These are phyloP conservation scores for Abrus pulchellus DNA, from an alignment of 306 rosid genomes.

Conservation along the genomic window DNA sequence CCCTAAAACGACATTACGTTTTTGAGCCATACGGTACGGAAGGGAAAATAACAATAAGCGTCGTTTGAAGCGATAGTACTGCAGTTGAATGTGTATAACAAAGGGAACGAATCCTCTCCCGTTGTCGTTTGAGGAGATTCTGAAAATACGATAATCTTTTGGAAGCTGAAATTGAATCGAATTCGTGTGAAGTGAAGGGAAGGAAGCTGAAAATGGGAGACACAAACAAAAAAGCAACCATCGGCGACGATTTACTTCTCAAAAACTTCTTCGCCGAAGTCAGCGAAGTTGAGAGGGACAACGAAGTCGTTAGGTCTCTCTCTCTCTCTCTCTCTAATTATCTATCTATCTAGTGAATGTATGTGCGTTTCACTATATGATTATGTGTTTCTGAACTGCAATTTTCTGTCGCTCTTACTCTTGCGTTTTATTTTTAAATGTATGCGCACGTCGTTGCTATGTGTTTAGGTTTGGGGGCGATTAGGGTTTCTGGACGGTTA, in stretches of 20 bases:
- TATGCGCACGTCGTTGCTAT: not conserved
- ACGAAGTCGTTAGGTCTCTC: slow-evolving; percentile 80
- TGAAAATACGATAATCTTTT: slow-evolving; percentile 16
- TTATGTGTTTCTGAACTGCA: slow-evolving; percentile 11
- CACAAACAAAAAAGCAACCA: slow-evolving; percentile 35
- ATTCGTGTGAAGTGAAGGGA: not conserved
- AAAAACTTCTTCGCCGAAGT: slow-evolving; percentile 95
- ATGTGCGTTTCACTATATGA: not conserved
- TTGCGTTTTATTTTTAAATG: not conserved
- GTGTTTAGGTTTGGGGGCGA: not conserved
- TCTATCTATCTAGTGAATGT: not conserved
- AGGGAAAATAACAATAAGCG: not conserved
- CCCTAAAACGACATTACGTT: not conserved
- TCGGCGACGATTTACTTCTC: slow-evolving; percentile 89
- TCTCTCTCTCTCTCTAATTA: not conserved
- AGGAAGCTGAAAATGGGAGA: slow-evolving; percentile 53
- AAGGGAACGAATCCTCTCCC: not conserved
- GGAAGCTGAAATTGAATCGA: slow-evolving; percentile 35
- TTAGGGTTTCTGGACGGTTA: slow-evolving; percentile 45
- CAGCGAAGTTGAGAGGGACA: slow-evolving; percentile 98
- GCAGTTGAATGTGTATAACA: too few species aligned
- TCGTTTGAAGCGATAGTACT: not conserved
- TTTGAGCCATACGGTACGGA: not conserved
- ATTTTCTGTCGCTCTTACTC: not conserved
- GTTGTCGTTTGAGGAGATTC: slow-evolving; percentile 46